Evolutionary conservation across 2,329 filamentous ascomycete genomes (phyloP).

Genomic region (Trichophyton rubrum): DNA sequence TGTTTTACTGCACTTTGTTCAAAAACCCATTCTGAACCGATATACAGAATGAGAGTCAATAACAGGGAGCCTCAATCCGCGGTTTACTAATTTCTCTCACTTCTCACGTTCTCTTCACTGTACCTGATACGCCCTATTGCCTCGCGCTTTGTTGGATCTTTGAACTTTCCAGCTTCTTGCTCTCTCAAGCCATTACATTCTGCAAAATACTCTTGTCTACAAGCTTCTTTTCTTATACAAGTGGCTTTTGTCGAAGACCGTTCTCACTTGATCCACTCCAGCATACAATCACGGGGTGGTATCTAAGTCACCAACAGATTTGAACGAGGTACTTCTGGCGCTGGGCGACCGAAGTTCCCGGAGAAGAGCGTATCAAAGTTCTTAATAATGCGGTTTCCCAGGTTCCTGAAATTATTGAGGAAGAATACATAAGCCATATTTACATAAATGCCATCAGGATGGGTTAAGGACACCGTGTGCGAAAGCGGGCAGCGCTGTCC

Average conservation of each 20-base stretch:
- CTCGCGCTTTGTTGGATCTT: too few relatives aligned
- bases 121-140: not conserved
- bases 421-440: too few relatives aligned
- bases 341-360: too few relatives aligned
- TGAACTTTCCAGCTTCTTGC: too few relatives aligned
- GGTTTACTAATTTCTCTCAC: not conserved
- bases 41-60: not conserved
- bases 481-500: not conserved
- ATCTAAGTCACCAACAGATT: too few relatives aligned
- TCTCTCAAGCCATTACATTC: not conserved
- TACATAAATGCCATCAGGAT: too few relatives aligned
- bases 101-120: not conserved
- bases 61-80: not conserved
- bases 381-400: too few relatives aligned
- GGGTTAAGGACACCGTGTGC: too few relatives aligned
- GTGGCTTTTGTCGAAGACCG: not conserved
- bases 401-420: too few relatives aligned
- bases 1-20: not conserved
- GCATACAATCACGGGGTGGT: too few relatives aligned
- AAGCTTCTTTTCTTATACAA: not conserved
- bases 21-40: not conserved
- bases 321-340: too few relatives aligned
- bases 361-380: too few relatives aligned
- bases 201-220: not conserved
- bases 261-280: not conserved